Base-by-base conservation (phyloP, 768 basidiomycete genomes). In the Boletales sp. region DNA sequence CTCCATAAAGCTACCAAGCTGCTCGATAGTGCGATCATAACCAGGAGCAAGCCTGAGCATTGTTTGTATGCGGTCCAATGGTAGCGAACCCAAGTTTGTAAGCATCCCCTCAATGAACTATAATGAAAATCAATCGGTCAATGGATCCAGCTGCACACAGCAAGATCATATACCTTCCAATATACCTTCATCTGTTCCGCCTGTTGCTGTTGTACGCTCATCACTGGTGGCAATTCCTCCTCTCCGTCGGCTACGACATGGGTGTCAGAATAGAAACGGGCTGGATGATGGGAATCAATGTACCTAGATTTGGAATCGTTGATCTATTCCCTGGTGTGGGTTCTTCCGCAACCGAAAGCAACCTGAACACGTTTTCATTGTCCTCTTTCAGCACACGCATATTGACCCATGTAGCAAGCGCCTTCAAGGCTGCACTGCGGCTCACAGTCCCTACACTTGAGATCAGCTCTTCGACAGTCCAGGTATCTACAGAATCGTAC, bases 71-170 rank as follows among this genome's bases (percentile, higher is more conserved):
- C 87, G 80, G 53, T 90, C 86, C 39, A 90, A 61, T 2, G 86
- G 78, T 14, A 94, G 74, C 3, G 81, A 66, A 10, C 87, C 88
- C 39, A 97, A 72, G 64, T 93, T 94, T 47, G 83, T 92, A 50
- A 96, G 83, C 87, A 93, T 92, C 28, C 89, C 91, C 68, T 90
- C 86, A 53, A 94, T 88, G 69, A 87, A 94, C 87, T 91, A 53
- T 18, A 37, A 13, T 6, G 44, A 8, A 46, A 9, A 46, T 42
- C 1, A 28, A 51, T 57, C 38, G 48, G 39, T 34, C 12, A 50
- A 35, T 28, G 25, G 15, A 44, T 11, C 3, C 12, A 41, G 5
- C 30, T 19, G 41, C 41, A 38, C 9, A 3, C 9, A n/a, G 18
- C 6, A 13, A 8, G 14, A 9, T 25, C 21, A 21, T 68, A 8